Conservation (phyloP, 2,329 filamentous ascomycete genomes). For the Scolecobasidium constrictum region DNA sequence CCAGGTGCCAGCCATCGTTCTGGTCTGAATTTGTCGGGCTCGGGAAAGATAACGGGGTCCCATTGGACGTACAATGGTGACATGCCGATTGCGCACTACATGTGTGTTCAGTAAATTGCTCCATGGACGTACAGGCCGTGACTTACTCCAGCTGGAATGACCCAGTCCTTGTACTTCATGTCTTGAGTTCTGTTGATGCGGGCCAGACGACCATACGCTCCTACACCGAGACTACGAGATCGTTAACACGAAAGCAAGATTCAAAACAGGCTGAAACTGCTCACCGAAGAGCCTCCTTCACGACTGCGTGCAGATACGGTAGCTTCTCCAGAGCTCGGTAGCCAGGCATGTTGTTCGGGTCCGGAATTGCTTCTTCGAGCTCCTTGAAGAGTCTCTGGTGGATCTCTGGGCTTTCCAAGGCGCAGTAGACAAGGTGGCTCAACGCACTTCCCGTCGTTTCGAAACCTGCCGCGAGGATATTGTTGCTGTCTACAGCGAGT, state of each 20-base stretch:
- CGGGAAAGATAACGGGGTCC: constrained; percentile 16
- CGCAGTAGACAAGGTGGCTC: constrained; percentile 11
- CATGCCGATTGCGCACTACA: constrained; percentile 8
- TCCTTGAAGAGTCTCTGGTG: constrained; percentile 8
- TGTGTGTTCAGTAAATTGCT: no score
- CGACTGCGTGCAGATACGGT: constrained; percentile 5
- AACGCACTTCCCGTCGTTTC: constrained; percentile 12
- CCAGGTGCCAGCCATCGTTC: constrained; percentile 22
- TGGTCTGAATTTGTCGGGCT: constrained; percentile 17
- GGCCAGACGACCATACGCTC: not conserved
- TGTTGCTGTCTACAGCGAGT: constrained; percentile 11
- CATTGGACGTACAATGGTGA: constrained; percentile 7
- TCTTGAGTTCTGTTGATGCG: not conserved
- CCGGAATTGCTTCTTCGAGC: constrained; percentile 10
- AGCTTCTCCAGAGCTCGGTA: constrained; percentile 4
- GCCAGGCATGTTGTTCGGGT: constrained; percentile 10
- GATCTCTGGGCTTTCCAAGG: constrained; percentile 11
- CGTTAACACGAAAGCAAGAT: no score
- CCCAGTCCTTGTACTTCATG: constrained; percentile 1
- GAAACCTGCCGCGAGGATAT: constrained; percentile 11
- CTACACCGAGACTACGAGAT: not conserved
- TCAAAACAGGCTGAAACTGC: not conserved
- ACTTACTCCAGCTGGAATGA: constrained; percentile 3
- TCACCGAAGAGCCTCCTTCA: constrained; percentile 8
- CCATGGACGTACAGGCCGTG: no score